These are phyloP conservation scores for Laguncularia racemosa DNA, from an alignment of 345 rosid genomes.

Conservation along the genomic window DNA sequence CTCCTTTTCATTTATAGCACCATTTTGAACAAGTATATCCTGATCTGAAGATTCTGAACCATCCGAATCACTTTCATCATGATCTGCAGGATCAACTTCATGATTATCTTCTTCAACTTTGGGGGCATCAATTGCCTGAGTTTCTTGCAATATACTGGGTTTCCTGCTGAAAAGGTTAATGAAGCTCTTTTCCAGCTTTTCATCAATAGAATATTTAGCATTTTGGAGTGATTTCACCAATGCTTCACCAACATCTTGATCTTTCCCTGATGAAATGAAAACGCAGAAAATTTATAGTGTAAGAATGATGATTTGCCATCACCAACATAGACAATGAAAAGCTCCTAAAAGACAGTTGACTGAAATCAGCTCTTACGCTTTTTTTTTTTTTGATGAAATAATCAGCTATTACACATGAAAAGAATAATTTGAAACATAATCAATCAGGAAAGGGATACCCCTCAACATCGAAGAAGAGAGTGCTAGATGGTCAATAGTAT, in stretches of 20 bases:
- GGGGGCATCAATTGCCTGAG: conserved; percentile 21
- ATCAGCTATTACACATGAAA: too few species aligned
- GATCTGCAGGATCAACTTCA: conserved; percentile 31
- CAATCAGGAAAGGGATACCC: too few species aligned
- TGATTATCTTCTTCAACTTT: conserved; percentile 17
- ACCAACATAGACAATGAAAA: not conserved
- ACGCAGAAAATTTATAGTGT: not conserved
- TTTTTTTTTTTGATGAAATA: too few species aligned
- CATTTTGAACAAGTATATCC: conserved; percentile 21
- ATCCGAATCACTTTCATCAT: conserved; percentile 32
- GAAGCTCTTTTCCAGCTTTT: conserved; percentile 71
- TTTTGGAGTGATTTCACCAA: conserved; percentile 81
- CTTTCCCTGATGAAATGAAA: conserved; percentile 46
- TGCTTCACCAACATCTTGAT: conserved; percentile 69
- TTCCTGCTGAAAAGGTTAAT: conserved; percentile 59
- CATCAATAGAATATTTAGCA: conserved; percentile 76
- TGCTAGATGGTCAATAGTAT: too few species aligned
- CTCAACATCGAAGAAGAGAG: not conserved
- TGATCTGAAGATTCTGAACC: conserved; percentile 33
- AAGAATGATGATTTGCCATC: not conserved
- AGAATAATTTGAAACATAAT: too few species aligned
- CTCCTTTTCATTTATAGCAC: conserved; percentile 10
- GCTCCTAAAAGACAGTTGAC: not conserved
- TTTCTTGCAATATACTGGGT: conserved; percentile 23
- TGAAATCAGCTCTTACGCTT: too few species aligned